Percentiles rank a stretch among this genome's conserved stretches.
phyloP scores from a whole-genome alignment of 2,329 filamentous ascomycete species.

The Purpureocillium lavendulum region DNA sequence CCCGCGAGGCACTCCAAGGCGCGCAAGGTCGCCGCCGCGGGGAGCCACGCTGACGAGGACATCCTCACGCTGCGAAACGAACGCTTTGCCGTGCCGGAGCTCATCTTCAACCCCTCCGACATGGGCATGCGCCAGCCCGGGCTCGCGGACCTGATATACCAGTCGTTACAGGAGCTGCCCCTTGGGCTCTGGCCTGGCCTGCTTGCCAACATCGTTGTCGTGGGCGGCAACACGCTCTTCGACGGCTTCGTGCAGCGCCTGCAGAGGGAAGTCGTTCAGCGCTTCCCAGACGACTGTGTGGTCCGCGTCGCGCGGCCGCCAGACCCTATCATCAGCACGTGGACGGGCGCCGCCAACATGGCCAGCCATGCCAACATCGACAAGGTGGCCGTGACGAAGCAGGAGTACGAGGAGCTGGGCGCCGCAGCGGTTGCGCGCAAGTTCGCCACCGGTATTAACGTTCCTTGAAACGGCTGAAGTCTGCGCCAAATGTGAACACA shows the following conservation, averaged over 20 bases:
- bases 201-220: conserved; percentile 78
- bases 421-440: conserved; percentile 64
- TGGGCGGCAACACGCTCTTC: conserved; percentile 77
- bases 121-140: conserved; percentile 79
- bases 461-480: conserved; percentile 4
- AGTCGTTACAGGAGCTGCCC: conserved; percentile 67
- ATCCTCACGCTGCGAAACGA: conserved; percentile 84
- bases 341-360: conserved; percentile 75
- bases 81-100: conserved; percentile 80
- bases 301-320: conserved; percentile 63
- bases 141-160: conserved; percentile 71
- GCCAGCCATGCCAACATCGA: conserved; percentile 62
- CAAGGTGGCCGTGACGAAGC: conserved; percentile 67
- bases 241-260: conserved; percentile 75
- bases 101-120: conserved; percentile 80
- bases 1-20: conserved; percentile 49
- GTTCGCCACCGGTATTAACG: conserved; percentile 37
- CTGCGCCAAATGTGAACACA: not conserved
- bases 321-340: conserved; percentile 73
- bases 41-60: conserved; percentile 52
- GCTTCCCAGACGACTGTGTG: conserved; percentile 67
- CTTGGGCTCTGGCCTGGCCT: conserved; percentile 77
- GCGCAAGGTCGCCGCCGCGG: conserved; percentile 34
- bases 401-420: conserved; percentile 86
- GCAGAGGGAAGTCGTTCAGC: conserved; percentile 62